A percentile compares a stretch with the other conserved stretches of the same genome.
Conservation (phyloP, 257 asterid species). For the Solanum phureja region DNA sequence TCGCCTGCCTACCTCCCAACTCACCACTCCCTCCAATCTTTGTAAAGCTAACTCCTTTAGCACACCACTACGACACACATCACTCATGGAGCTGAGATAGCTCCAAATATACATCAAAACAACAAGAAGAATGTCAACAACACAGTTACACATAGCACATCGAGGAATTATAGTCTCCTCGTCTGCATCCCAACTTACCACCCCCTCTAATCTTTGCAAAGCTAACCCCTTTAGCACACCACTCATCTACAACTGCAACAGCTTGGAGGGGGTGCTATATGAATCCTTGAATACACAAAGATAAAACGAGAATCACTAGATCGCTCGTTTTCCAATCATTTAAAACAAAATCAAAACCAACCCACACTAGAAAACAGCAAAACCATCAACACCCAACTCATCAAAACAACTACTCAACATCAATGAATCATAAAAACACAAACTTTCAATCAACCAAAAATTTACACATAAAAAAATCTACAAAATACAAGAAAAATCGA, state of each 20-base stretch:
- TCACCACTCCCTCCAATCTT: not conserved
- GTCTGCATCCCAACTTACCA: not conserved
- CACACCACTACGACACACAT: not conserved
- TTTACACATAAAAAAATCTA: not conserved
- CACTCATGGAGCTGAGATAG: not conserved
- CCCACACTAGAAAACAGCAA: not conserved
- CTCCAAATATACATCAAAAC: not conserved
- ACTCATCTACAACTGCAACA: not conserved
- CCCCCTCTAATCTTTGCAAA: not conserved
- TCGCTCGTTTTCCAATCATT: not conserved
- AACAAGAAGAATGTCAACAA: not conserved
- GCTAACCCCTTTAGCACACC: not conserved
- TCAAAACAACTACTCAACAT: not conserved
- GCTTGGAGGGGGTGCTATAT: not conserved
- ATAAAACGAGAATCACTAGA: not conserved
- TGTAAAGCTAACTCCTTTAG: not conserved
- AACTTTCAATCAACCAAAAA: not conserved
- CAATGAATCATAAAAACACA: not conserved
- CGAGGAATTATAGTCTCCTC: not conserved
- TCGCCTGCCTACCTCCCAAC: not conserved
- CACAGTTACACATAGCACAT: not conserved
- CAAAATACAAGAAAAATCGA: not conserved
- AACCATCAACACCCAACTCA: not conserved
- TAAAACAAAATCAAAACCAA: not conserved
- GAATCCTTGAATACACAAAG: not conserved